Base-by-base conservation (phyloP, 2,329 filamentous ascomycete species). In the Graphium sp. region DNA sequence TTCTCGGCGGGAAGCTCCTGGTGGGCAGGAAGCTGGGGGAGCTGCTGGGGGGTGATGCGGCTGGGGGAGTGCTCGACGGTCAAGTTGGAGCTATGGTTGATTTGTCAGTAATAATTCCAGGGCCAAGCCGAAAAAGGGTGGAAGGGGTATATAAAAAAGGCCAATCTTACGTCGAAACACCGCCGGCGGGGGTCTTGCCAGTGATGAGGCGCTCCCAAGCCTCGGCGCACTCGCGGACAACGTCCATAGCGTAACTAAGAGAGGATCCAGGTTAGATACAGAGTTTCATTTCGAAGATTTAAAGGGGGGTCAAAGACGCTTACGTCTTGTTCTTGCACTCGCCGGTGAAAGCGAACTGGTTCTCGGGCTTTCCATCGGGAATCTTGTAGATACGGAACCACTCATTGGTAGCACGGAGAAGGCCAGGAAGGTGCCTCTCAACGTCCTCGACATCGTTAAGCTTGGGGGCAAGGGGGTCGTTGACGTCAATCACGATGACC, bases 311-410 rank as follows among this genome's bases (percentile, higher is more conserved):
- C 10, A 21, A 7, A 22, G 14, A 12, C 28, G 43, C 68, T 40
- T 44, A 84, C 79, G 79, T 83, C 75, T 85, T 92, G 77, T 98
- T 98, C 79, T 98, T 98, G 81, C 87, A 95, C 70, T 98, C 89
- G 66, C 89, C 89, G 35, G 85, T 94, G 69, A 98, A 98, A 48
- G 89, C 89, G 52, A 98, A 98, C 66, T 95, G 89, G 75, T 98
- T 98, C 79, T 98, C 89, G 47, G 87, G 85, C 84, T 98, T 98
- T 69, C 89, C 89, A 53, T 98, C 89, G 52, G 89, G 89, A 61
- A 98, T 98, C 73, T 98, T 98, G 79, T 98, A 98, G 74, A 98
- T 98, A 58, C 89, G 84, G 84, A 98, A 98, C 89, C 89, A 98
- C 69, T 98, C 89, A 53, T 98, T 98, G 53, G 87, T 95, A 52